These are phyloP conservation scores for Alternaria triticimaculans DNA, from an alignment of 2,329 filamentous ascomycete genomes.

Conservation along the genomic window DNA sequence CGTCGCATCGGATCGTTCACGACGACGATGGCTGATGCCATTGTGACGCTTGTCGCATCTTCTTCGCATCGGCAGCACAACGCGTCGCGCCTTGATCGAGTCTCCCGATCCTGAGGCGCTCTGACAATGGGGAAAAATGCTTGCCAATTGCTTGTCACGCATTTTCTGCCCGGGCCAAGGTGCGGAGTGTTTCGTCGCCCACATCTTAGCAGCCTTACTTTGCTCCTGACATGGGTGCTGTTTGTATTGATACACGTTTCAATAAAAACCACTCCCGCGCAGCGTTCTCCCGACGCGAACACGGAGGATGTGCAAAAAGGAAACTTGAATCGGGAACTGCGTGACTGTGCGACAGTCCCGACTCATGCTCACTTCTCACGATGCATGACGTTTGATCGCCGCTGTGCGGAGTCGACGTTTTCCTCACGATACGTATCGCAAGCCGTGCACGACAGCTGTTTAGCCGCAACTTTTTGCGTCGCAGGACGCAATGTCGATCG, in stretches of 20 bases:
- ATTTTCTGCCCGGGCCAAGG: not conserved
- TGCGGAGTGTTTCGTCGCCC: not conserved
- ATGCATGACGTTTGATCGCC: constrained; percentile 1
- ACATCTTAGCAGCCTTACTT: not conserved
- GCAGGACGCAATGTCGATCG: constrained; percentile 2
- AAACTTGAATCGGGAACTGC: not conserved
- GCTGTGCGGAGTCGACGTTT: not conserved
- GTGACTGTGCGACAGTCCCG: not conserved
- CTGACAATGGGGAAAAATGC: not conserved
- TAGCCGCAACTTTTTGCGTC: not conserved
- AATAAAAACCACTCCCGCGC: not conserved
- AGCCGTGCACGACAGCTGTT: not conserved
- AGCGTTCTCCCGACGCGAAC: not conserved
- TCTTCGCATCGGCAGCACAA: not conserved
- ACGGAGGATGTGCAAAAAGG: not conserved
- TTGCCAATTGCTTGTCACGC: not conserved
- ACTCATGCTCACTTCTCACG: not conserved
- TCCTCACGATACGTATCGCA: not conserved
- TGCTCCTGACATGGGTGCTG: not conserved
- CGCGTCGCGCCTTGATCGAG: not conserved
- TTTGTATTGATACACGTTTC: not conserved
- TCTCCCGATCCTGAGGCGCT: not conserved
- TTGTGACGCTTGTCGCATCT: not conserved
- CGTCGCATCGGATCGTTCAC: not conserved
- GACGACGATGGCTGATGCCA: not conserved